Percentiles rank a stretch among this genome's conserved stretches.
phyloP scores from a whole-genome alignment of 2,329 filamentous ascomycete species.

The Onygenales sp. region DNA sequence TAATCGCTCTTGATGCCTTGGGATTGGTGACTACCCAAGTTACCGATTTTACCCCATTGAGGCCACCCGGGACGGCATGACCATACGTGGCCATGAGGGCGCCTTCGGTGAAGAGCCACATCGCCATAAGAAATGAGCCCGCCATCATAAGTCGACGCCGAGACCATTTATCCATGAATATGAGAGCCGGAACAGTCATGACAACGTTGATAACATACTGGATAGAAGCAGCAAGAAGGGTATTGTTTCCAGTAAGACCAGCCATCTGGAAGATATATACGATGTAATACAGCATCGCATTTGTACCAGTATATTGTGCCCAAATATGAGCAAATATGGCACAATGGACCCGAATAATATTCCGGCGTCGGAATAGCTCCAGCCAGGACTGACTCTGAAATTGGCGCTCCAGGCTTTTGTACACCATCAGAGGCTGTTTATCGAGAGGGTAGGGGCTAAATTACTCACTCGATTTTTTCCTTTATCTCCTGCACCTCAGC shows the following conservation, averaged over 20 bases:
- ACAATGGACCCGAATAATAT: too few relatives aligned
- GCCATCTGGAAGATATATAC: too few relatives aligned
- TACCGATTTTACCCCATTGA: too few relatives aligned
- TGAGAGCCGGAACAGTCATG: conserved; percentile 50
- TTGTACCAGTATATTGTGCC: too few relatives aligned
- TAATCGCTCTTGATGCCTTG: conserved; percentile 43
- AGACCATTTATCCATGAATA: conserved; percentile 51
- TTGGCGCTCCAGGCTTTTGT: too few relatives aligned
- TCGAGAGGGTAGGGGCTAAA: too few relatives aligned
- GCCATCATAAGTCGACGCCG: conserved; percentile 48
- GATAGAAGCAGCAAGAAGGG: conserved; percentile 51
- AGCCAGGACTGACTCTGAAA: too few relatives aligned
- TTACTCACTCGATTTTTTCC: conserved; percentile 12
- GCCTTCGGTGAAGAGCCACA: conserved; percentile 23
- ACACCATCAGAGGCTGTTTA: too few relatives aligned
- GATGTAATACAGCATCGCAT: too few relatives aligned
- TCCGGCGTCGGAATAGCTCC: too few relatives aligned
- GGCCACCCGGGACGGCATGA: too few relatives aligned
- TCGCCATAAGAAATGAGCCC: conserved; percentile 51
- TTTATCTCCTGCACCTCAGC: conserved; percentile 50
- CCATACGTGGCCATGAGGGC: conserved; percentile 22
- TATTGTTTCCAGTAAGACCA: conserved; percentile 30
- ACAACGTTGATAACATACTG: conserved; percentile 57
- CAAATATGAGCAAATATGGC: too few relatives aligned
- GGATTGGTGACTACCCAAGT: neutral